These are phyloP conservation scores for Lachancea thermotolerans DNA, from an alignment of 805 yeast species.

Conservation along the genomic window DNA sequence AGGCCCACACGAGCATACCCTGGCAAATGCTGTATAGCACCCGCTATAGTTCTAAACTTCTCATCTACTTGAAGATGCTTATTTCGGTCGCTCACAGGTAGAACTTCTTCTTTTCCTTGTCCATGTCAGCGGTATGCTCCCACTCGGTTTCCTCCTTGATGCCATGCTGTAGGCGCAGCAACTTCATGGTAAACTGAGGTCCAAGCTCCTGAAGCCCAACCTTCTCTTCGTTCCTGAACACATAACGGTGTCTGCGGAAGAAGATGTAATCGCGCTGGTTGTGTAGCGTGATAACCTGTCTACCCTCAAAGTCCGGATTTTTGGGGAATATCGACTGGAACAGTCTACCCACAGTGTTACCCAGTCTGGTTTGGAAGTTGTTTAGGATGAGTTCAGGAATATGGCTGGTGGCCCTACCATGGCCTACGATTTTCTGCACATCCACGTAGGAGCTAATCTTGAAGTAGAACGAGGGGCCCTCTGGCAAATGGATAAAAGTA, in stretches of 20 bases:
- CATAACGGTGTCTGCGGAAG: slow-evolving; percentile 90
- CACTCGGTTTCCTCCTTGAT: slow-evolving; percentile 87
- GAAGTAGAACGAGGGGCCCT: slow-evolving; percentile 92
- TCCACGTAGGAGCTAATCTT: slow-evolving; percentile 71
- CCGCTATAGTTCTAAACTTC: too few relatives aligned
- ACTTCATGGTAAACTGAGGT: slow-evolving; percentile 87
- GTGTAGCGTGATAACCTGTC: slow-evolving; percentile 93
- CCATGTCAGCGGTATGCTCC: slow-evolving; percentile 97
- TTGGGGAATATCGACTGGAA: slow-evolving; percentile 92
- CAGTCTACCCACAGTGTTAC: slow-evolving; percentile 85
- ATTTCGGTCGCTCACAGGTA: slow-evolving; percentile 43
- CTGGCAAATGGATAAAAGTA: slow-evolving; percentile 89
- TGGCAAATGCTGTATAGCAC: too few relatives aligned
- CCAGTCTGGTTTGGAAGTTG: slow-evolving; percentile 87
- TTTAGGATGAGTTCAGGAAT: slow-evolving; percentile 88
- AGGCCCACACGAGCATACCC: too few relatives aligned
- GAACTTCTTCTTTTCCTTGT: slow-evolving; percentile 89
- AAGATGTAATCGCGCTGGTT: slow-evolving; percentile 94
- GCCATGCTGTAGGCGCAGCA: slow-evolving; percentile 87
- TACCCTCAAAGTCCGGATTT: slow-evolving; percentile 86
- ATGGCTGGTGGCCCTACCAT: slow-evolving; percentile 86
- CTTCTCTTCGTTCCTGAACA: slow-evolving; percentile 81
- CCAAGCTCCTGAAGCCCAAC: slow-evolving; percentile 96
- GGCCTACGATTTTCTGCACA: slow-evolving; percentile 72
- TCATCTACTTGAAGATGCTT: too few relatives aligned